These are phyloP conservation scores for Dendrocalamus sinicus DNA, from an alignment of 176 grass and related monocot genomes.

Conservation along the genomic window DNA sequence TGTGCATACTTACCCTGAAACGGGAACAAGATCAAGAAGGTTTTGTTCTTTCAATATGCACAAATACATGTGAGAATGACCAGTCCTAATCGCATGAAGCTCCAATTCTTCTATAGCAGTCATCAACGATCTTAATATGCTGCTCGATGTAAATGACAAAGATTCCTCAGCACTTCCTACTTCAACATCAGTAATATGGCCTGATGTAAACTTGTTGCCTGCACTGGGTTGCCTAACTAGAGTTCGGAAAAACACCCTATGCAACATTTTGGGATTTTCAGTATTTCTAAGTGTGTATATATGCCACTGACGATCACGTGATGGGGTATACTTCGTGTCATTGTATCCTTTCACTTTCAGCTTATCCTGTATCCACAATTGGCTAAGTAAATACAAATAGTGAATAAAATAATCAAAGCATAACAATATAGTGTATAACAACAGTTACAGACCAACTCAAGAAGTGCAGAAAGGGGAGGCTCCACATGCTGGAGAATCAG, in stretches of 20 bases:
- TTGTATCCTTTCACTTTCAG: conserved; percentile 83
- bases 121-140: conserved; percentile 82
- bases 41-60: conserved; percentile 81
- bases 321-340: conserved; percentile 90
- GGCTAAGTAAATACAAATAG: conserved; percentile 29
- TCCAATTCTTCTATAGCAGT: conserved; percentile 92
- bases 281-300: conserved; percentile 82
- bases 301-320: conserved; percentile 95
- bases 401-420: not conserved
- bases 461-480: conserved; percentile 85
- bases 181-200: conserved; percentile 52
- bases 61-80: conserved; percentile 93
- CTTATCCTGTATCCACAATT: conserved; percentile 70
- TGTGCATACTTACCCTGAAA: conserved; percentile 71
- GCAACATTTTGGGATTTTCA: conserved; percentile 68
- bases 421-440: conserved; percentile 37
- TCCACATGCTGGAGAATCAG: conserved; percentile 87
- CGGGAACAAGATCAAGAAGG: conserved; percentile 74
- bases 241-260: conserved; percentile 89
- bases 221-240: conserved; percentile 78
- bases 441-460: conserved; percentile 77
- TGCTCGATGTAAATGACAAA: conserved; percentile 76
- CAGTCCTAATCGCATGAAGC: conserved; percentile 81
- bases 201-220: conserved; percentile 59
- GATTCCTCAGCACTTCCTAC: conserved; percentile 46